Conservation (phyloP, 371 early-diverging fungal species). For the Mortierella sp. region DNA sequence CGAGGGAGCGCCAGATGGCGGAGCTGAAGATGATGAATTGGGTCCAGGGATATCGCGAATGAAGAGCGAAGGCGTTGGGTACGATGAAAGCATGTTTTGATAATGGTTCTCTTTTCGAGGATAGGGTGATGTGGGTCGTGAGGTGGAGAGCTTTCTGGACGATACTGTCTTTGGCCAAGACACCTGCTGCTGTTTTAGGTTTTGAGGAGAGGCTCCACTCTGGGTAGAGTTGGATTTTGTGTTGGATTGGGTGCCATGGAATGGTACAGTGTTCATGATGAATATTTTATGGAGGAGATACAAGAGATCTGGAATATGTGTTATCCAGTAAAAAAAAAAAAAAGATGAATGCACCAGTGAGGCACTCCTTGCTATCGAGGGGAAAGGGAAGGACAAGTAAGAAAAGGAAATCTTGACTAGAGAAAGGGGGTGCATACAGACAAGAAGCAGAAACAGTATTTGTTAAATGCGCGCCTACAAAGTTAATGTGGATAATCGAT, state of each 20-base stretch:
- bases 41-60: conserved; percentile 48
- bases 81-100: conserved; percentile 41
- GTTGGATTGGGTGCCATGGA: conserved; percentile 18
- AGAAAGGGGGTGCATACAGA: conserved; percentile 1
- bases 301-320: conserved; percentile 2
- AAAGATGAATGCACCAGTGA: neutral
- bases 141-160: conserved; percentile 42
- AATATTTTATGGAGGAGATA: neutral
- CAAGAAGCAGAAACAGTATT: neutral
- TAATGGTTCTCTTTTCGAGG: conserved; percentile 47
- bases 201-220: conserved; percentile 16
- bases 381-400: conserved; percentile 6
- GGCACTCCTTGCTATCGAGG: conserved; percentile 9
- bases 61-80: conserved; percentile 42
- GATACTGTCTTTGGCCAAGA: conserved; percentile 52
- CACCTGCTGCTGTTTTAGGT: conserved; percentile 37
- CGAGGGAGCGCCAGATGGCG: conserved; percentile 15
- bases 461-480: neutral
- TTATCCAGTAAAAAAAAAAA: neutral
- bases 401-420: neutral
- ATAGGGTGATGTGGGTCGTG: conserved; percentile 37
- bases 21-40: conserved; percentile 16
- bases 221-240: conserved; percentile 9
- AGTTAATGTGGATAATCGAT: neutral
- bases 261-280: conserved; percentile 41